phyloP scores from a whole-genome alignment of 2,329 filamentous ascomycete genomes.

The Talaromyces marneffei region DNA sequence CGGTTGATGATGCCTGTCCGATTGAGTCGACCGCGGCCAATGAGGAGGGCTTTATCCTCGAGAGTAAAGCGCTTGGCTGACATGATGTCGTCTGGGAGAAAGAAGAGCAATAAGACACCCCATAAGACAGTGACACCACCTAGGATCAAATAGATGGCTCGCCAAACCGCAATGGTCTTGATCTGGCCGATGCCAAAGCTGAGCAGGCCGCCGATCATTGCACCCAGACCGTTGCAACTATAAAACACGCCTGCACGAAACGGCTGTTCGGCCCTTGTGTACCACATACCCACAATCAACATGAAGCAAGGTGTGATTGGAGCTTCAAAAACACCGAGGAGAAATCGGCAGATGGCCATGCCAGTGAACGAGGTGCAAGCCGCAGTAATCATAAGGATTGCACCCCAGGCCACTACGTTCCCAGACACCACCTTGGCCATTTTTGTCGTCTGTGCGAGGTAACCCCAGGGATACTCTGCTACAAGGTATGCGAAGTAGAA shows the following conservation, averaged over 20 bases:
- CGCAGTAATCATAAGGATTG: conserved; percentile 44
- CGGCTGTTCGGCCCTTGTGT: conserved; percentile 53
- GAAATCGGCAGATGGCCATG: conserved; percentile 48
- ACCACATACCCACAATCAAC: conserved; percentile 53
- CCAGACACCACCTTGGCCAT: conserved; percentile 46
- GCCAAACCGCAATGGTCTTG: conserved; percentile 40
- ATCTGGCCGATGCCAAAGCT: conserved; percentile 37
- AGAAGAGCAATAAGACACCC: conserved; percentile 35
- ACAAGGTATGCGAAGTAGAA: conserved; percentile 50
- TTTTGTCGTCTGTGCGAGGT: conserved; percentile 44
- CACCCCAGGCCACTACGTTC: conserved; percentile 46
- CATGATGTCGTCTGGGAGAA: conserved; percentile 43
- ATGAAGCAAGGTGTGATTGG: conserved; percentile 52
- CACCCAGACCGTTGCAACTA: conserved; percentile 25
- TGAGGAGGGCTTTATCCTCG: conserved; percentile 42
- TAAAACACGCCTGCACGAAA: conserved; percentile 47
- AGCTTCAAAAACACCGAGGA: conserved; percentile 53
- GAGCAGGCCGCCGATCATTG: conserved; percentile 43
- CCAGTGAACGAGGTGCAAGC: conserved; percentile 46
- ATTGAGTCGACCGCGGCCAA: conserved; percentile 34
- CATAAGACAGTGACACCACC: conserved; percentile 42
- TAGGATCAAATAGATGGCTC: conserved; percentile 43
- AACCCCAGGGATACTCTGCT: conserved; percentile 36
- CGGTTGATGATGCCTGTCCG: conserved; percentile 45
- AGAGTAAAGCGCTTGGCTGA: conserved; percentile 38